Evolutionary conservation across 2,329 filamentous ascomycete genomes (phyloP).

Genomic region (Zymoseptoria passerinii): DNA sequence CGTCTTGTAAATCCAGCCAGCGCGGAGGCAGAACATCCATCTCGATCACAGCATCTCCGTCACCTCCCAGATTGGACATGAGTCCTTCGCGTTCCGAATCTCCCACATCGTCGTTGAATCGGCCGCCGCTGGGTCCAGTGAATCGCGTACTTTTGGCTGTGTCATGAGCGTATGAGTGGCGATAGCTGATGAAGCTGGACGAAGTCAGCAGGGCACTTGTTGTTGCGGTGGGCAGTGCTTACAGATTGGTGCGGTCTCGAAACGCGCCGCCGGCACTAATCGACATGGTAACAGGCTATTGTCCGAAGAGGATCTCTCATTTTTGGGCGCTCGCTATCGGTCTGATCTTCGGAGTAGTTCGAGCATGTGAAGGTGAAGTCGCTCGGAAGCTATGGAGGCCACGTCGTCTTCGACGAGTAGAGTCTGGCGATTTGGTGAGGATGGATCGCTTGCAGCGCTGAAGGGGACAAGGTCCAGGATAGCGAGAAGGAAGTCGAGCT

Average conservation of each 20-base stretch:
- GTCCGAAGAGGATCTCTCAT: slow-evolving; percentile 1
- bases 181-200: slow-evolving; percentile 90
- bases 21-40: slow-evolving; percentile 94
- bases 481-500: not conserved
- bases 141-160: slow-evolving; percentile 67
- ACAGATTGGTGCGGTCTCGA: slow-evolving; percentile 99
- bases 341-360: not conserved
- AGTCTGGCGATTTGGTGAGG: not conserved
- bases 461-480: not conserved
- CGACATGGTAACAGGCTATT: not conserved
- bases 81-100: slow-evolving; percentile 64
- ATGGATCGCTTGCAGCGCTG: no score
- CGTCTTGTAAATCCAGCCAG: slow-evolving; percentile 92
- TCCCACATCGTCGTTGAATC: slow-evolving; percentile 33
- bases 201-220: slow-evolving; percentile 3
- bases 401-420: not conserved
- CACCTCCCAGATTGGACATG: slow-evolving; percentile 62
- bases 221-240: slow-evolving; percentile 30
- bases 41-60: slow-evolving; percentile 92
- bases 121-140: slow-evolving; percentile 40
- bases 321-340: slow-evolving; percentile 7
- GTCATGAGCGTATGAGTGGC: slow-evolving; percentile 95
- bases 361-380: not conserved
- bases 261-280: slow-evolving; percentile 48
- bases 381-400: not conserved